Evolutionary conservation across 345 rosid genomes (phyloP).

Genomic region (Eucalyptus victrix): DNA sequence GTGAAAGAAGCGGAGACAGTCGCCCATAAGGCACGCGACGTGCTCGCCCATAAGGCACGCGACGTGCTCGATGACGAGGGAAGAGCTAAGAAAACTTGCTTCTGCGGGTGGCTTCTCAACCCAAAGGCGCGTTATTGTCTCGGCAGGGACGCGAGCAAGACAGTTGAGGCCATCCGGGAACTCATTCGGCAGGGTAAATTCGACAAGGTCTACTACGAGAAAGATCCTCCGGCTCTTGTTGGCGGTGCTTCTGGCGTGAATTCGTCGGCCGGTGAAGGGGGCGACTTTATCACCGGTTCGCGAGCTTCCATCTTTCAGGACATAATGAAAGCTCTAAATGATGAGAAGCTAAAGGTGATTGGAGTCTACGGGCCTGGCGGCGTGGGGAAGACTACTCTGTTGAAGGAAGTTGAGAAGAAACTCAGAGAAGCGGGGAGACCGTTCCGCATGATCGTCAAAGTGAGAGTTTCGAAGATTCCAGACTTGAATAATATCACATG

Average conservation of each 20-base stretch:
- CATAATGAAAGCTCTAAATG: neutral
- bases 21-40: no score
- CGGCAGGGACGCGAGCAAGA: no score
- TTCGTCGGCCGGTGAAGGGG: rapidly evolving
- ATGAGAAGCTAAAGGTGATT: neutral
- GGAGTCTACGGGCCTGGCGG: neutral
- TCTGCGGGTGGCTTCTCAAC: no score
- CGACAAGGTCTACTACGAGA: no score
- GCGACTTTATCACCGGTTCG: rapidly evolving
- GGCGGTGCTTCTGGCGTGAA: rapidly evolving
- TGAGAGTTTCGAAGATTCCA: rapidly evolving
- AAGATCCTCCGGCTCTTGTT: no score
- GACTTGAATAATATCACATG: rapidly evolving
- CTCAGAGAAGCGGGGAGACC: rapidly evolving
- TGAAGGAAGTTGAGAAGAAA: neutral
- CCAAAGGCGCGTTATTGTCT: no score
- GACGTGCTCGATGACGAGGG: no score
- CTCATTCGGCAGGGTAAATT: no score
- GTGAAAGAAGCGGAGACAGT: no score
- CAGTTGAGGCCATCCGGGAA: no score
- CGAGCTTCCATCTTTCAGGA: neutral
- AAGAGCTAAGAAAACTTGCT: no score
- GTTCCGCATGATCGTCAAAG: neutral
- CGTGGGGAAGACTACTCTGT: neutral
- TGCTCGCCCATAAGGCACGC: no score